Conservation (phyloP, 2,329 filamentous ascomycete species). For the Arthrobotrys megalospora region DNA sequence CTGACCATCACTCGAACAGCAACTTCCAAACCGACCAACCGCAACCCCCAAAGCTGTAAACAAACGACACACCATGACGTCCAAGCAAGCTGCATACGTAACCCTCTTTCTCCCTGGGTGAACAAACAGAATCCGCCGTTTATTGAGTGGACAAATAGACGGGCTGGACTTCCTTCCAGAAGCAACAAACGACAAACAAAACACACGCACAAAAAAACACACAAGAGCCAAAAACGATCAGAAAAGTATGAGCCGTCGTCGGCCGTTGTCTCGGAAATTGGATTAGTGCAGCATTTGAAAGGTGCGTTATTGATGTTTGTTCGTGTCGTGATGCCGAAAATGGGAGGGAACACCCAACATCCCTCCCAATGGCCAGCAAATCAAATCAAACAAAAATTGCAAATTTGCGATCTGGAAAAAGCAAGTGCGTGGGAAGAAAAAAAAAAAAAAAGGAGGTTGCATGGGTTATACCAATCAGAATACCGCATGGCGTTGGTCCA, state of each 20-base stretch:
- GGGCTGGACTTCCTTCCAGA: conserved; percentile 54
- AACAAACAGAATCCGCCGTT: conserved; percentile 25
- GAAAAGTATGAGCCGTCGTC: conserved; percentile 32
- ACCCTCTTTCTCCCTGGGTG: neutral
- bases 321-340: conserved; percentile 60
- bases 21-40: conserved; percentile 22
- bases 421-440: conserved; percentile 25
- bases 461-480: conserved; percentile 48
- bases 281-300: conserved; percentile 33
- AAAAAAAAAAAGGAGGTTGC: conserved; percentile 22
- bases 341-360: conserved; percentile 33
- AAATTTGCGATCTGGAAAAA: conserved; percentile 47
- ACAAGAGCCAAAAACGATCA: conserved; percentile 23
- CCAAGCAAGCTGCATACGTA: conserved; percentile 43
- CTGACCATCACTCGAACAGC: conserved; percentile 17
- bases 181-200: conserved; percentile 30
- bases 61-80: conserved; percentile 25
- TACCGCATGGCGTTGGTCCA: conserved; percentile 45
- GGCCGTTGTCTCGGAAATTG: conserved; percentile 56
- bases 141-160: conserved; percentile 30
- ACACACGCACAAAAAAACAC: conserved; percentile 2
- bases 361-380: conserved; percentile 42
- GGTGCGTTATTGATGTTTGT: conserved; percentile 50
- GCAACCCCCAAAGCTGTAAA: neutral
- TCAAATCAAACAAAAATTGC: conserved; percentile 51